phyloP scores from a whole-genome alignment of 1,284 basidiomycete species.

The Anthracocystis setariae region DNA sequence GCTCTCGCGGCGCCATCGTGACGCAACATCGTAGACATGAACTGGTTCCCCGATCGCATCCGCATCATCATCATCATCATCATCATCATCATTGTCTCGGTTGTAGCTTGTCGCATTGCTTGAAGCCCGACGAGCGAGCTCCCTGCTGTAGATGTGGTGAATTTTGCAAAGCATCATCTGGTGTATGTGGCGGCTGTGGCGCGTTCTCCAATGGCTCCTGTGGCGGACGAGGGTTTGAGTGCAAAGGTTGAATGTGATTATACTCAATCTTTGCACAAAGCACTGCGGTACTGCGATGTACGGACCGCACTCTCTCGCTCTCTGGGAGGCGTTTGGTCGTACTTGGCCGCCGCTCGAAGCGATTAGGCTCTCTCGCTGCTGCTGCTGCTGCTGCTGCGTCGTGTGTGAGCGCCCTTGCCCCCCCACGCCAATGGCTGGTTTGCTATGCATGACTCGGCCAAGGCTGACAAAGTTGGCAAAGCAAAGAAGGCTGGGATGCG shows the following conservation, averaged over 20 bases:
- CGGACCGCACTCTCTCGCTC: constrained; percentile 12
- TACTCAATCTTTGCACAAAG: constrained; percentile 22
- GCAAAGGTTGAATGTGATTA: constrained; percentile 6
- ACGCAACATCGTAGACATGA: too few relatives aligned
- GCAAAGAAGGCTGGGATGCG: background rate
- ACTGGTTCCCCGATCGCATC: too few relatives aligned
- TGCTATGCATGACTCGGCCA: background rate
- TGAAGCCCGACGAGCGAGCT: background rate
- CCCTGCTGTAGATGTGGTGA: too few relatives aligned
- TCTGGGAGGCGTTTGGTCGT: background rate
- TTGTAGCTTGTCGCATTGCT: background rate
- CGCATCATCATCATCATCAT: too few relatives aligned
- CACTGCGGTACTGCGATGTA: constrained; percentile 19
- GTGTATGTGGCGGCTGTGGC: constrained; percentile 17
- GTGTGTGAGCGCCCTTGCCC: background rate
- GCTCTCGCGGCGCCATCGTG: too few relatives aligned
- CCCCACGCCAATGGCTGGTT: background rate
- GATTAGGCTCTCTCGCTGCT: constrained; percentile 7
- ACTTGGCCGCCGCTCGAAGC: background rate
- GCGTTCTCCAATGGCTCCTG: background rate
- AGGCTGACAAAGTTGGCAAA: too few relatives aligned
- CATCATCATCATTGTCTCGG: too few relatives aligned
- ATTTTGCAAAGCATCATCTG: too few relatives aligned
- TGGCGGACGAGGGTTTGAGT: constrained; percentile 11
- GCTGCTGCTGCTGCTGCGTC: background rate